phyloP scores from a whole-genome alignment of 2,329 filamentous ascomycete genomes.

The Trichoderma sp. region DNA sequence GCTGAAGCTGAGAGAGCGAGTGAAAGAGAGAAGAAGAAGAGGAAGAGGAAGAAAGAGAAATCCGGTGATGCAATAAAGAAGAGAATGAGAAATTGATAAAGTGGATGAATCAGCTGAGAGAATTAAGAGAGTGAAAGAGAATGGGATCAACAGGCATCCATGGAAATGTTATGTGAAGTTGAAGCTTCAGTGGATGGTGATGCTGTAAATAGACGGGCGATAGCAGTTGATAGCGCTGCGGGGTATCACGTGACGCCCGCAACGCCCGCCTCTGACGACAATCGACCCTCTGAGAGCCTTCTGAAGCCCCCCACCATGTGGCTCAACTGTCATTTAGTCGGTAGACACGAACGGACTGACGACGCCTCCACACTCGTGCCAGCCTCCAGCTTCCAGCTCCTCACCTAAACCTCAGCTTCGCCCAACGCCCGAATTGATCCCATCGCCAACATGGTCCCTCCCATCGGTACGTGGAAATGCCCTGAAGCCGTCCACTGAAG shows the following conservation, averaged over 20 bases:
- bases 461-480: slow-evolving; percentile 48
- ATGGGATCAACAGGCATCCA: background rate
- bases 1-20: background rate
- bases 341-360: slow-evolving; percentile 2
- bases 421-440: slow-evolving; percentile 21
- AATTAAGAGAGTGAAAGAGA: background rate
- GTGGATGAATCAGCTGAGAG: background rate
- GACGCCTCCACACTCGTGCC: slow-evolving; percentile 21
- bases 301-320: slow-evolving; percentile 33
- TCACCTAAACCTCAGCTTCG: background rate
- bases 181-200: background rate
- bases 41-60: too few relatives aligned
- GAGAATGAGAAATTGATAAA: background rate
- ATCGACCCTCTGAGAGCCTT: slow-evolving; percentile 6
- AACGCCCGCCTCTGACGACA: slow-evolving; percentile 39
- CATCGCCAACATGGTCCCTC: slow-evolving; percentile 48
- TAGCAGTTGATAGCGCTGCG: slow-evolving; percentile 25
- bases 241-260: slow-evolving; percentile 40
- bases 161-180: background rate
- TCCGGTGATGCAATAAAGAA: background rate
- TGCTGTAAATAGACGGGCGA: background rate
- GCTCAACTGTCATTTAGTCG: background rate
- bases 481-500: background rate
- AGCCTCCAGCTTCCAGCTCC: slow-evolving; percentile 11
- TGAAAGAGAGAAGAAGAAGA: background rate